A percentile compares a stretch with the other conserved stretches of the same genome.
Evolutionary conservation across 108 stramenopile genomes (phyloP).

Genomic region (Mediolabrus comicus): DNA sequence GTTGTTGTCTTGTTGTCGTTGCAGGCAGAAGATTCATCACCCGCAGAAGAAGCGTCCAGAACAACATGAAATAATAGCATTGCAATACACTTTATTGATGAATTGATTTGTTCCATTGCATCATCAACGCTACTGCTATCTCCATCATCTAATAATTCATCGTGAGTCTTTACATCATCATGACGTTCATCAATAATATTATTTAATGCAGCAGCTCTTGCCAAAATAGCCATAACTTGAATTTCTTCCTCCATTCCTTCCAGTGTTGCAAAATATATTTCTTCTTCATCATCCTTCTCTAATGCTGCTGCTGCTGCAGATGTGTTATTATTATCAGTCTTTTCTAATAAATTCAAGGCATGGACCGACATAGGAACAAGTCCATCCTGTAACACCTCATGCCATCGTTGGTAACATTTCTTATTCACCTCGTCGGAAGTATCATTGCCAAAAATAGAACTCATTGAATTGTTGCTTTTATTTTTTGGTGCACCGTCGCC

Average conservation of each 20-base stretch:
- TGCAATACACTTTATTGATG: conserved; percentile 44
- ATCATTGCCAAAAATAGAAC: not conserved
- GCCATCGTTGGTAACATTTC: conserved; percentile 36
- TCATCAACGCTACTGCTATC: not conserved
- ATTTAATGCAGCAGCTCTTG: conserved; percentile 28
- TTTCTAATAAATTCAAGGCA: conserved; percentile 33
- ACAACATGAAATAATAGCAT: conserved; percentile 49
- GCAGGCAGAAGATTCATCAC: conserved; percentile 5
- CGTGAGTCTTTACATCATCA: not conserved
- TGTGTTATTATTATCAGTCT: not conserved
- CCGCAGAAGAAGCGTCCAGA: conserved; percentile 29
- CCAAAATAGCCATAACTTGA: conserved; percentile 47
- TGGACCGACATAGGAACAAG: conserved; percentile 33
- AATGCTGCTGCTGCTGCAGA: not conserved
- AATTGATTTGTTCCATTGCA: conserved; percentile 45
- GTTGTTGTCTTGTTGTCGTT: not conserved
- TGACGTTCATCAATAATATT: conserved; percentile 2
- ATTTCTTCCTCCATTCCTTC: conserved; percentile 46
- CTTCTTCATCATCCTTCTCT: conserved; percentile 14
- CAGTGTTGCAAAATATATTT: conserved; percentile 35
- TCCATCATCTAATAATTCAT: not conserved
- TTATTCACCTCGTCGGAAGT: conserved; percentile 20
- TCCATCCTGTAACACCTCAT: conserved; percentile 38
- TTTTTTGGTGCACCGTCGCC: not conserved
- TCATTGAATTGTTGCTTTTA: conserved; percentile 1